Evolutionary conservation across 176 grass and related monocot genomes (phyloP).

Genomic region (Hordeum marinum): DNA sequence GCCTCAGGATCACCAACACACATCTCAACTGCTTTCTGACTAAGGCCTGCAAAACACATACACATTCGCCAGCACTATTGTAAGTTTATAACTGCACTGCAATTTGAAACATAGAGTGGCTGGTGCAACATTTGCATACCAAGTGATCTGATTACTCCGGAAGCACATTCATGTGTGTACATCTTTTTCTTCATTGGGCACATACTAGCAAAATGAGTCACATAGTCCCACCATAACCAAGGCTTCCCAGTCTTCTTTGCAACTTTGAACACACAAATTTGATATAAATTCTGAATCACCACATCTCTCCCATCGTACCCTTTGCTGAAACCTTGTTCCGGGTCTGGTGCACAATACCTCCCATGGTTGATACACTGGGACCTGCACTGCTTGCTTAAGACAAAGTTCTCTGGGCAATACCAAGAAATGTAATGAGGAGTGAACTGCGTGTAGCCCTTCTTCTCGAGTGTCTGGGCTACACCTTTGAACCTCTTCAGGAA

Average conservation of each 20-base stretch:
- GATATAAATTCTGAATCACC: constrained; percentile 72
- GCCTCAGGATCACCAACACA: constrained; percentile 67
- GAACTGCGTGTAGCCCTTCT: too few species aligned
- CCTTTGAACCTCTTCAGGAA: too few species aligned
- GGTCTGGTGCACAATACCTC: constrained; percentile 76
- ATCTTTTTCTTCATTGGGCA: constrained; percentile 88
- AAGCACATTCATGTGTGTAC: constrained; percentile 43
- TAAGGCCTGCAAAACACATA: constrained; percentile 45
- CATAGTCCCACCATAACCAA: constrained; percentile 95
- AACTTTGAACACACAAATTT: constrained; percentile 65
- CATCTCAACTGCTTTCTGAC: constrained; percentile 61
- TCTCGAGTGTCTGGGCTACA: too few species aligned
- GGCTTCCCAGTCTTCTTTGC: constrained; percentile 66
- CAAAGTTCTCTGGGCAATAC: constrained; percentile 50
- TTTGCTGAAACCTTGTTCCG: constrained; percentile 54
- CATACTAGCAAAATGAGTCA: constrained; percentile 64
- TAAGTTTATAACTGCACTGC: background rate
- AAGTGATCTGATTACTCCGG: constrained; percentile 67
- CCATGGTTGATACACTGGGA: constrained; percentile 79
- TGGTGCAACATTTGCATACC: constrained; percentile 41
- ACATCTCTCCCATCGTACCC: constrained; percentile 89
- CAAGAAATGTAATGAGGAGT: too few species aligned
- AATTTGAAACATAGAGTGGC: background rate
- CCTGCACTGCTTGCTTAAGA: constrained; percentile 71
- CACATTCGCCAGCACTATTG: background rate